A percentile compares a stretch with the other conserved stretches of the same genome.
phyloP scores from a whole-genome alignment of 495 filamentous ascomycete species.

The Neurospora sp. region DNA sequence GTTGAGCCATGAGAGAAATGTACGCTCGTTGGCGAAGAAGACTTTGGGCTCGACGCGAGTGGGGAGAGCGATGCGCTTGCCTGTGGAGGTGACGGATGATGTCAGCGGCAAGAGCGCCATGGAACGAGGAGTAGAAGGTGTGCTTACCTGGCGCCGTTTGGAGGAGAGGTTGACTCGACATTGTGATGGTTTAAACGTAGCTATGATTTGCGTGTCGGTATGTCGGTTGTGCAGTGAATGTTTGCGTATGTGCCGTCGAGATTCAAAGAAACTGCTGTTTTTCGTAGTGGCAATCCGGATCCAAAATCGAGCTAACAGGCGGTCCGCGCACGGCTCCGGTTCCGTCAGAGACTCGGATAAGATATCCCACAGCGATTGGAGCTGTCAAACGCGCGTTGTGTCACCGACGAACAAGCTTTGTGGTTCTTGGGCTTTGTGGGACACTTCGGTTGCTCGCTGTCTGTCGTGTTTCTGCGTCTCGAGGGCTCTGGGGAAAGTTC shows the following conservation, averaged over 20 bases:
- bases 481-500: background rate
- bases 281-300: background rate
- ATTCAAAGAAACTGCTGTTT: background rate
- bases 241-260: background rate
- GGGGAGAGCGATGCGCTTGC: conserved; percentile 96
- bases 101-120: conserved; percentile 5
- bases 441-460: background rate
- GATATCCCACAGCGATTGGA: background rate
- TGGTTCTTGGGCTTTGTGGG: background rate
- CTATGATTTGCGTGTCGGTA: background rate
- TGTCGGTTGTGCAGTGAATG: background rate
- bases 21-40: conserved; percentile 99
- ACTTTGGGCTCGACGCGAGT: conserved; percentile 98
- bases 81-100: conserved; percentile 28
- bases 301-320: background rate
- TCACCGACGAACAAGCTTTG: background rate
- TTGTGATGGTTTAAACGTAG: conserved; percentile 27
- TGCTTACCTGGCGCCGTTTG: conserved; percentile 66
- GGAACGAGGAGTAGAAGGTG: background rate
- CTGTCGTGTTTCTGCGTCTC: background rate
- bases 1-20: conserved; percentile 98
- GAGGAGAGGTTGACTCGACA: conserved; percentile 95
- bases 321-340: background rate
- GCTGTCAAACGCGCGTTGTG: background rate
- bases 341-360: background rate